Conservation (phyloP, 345 rosid genomes). For the Cardamine occulta region DNA sequence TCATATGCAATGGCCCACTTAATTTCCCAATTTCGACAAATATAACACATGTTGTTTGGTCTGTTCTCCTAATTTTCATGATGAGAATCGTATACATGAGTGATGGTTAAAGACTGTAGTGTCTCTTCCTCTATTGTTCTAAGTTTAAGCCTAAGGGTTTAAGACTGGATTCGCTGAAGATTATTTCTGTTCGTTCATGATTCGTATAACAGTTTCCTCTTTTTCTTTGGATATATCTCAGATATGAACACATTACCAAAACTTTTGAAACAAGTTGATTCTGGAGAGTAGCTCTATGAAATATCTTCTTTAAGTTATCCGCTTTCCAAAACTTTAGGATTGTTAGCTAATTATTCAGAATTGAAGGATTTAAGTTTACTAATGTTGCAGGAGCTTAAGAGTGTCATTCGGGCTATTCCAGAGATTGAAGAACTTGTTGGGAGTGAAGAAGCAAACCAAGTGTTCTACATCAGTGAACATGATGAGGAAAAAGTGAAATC, state of each 20-base stretch:
- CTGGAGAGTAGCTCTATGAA: neutral
- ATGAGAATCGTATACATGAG: conserved; percentile 1
- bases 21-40: neutral
- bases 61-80: neutral
- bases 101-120: conserved; percentile 3
- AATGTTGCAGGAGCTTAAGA: conserved; percentile 78
- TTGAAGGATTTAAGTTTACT: neutral
- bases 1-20: conserved; percentile 23
- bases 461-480: conserved; percentile 52
- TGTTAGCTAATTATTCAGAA: neutral
- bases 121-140: neutral
- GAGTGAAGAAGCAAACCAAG: conserved; percentile 54
- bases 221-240: too few species aligned
- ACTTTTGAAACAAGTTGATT: neutral
- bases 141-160: neutral
- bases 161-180: neutral
- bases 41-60: neutral
- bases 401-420: conserved; percentile 69
- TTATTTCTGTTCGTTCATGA: neutral
- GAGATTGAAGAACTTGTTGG: conserved; percentile 88
- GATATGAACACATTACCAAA: neutral
- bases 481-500: conserved; percentile 63
- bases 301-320: neutral
- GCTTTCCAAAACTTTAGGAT: neutral
- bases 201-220: neutral